Base-by-base conservation (phyloP, 129 eudicot genomes). In the Glebionis coronaria region DNA sequence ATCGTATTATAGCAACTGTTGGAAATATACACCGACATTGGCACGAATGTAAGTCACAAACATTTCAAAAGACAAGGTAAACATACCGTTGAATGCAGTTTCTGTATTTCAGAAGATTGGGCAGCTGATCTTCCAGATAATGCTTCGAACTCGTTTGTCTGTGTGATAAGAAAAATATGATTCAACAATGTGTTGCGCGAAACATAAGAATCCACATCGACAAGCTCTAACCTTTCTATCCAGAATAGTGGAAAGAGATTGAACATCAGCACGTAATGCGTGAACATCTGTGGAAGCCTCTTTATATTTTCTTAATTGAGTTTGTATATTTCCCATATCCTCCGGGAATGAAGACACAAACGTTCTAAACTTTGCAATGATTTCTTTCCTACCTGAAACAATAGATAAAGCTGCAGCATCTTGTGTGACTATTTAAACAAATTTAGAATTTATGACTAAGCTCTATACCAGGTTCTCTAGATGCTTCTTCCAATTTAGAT, bases 381-480 rank as follows among this genome's bases (percentile, higher is more conserved):
- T 84, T 63, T 93, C 95, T 87, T 86, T 93, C 77, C 96, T 89
- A 69, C 98, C 98, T 93, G 86, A 81, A 76, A 69, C 12, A 21
- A 68, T 12, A 35, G 12, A 47, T 18, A 21, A 21, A 15, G 15
- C 60, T 67, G 55, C 44, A 69, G 79, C 55, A 62, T 56, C 19
- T 40, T 42, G 61, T 31, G 44, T 60, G 18, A 59, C 47, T 45
- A 19, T 27, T 16, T 49, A 27, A 55, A 55, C 58, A 20, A 20
- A 52, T 1, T 21, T 20, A 60, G 65, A 70, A 51, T 31, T 65
- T 52, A 40, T 58, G 16, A n/a, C 16, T 65, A 65, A 44, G 6
- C 56, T 56, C 16, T 47, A 15, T 84, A 93, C 98, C 93, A 31
- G 89, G 95, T 79, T 89, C 98, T 76, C 83, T 77, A 31, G 90